Base-by-base conservation (phyloP, 768 basidiomycete genomes). In the Mycena vitilis region DNA sequence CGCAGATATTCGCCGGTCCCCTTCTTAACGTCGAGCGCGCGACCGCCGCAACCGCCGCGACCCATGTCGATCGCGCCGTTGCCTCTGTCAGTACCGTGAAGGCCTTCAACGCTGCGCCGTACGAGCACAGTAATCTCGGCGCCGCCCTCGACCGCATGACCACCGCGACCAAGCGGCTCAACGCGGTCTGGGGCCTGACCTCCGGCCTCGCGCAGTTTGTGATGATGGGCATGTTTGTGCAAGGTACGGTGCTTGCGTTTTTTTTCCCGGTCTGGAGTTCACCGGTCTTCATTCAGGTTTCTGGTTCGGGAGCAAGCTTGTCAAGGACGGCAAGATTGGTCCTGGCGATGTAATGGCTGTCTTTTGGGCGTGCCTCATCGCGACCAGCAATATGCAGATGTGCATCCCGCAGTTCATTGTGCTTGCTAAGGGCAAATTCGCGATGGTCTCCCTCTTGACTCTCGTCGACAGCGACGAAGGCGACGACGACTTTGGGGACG, bases 331-430 rank as follows among this genome's bases (percentile, higher is more conserved):
- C 42, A 84, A 83, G 68, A 83, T 85, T 60, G 78, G 80, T 5
- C 79, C 87, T 0, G 91, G 91, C 10, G 82, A 87, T 40, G 89
- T 94, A 71, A 92, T 91, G 86, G 88, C 89, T 42, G 91, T 92
- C 65, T 95, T 94, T 75, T 94, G 93, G 93, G 92, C 93, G 0
- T 91, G 90, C 74, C 81, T 94, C 34, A 88, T 93, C 60, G 91
- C 91, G 0, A 87, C 89, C 1, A 87, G 84, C 68, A 90, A 90
- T 74, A 78, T 94, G 5, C 92, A 94, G 77, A 85, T 87, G 81
- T 84, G 84, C 68, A 84, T 94, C 16, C 91, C 92, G 0, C 85
- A 89, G 65, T 77, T 93, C 71, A 86, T 91, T 59, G 77, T 82
- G 34, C 79, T 93, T 71, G 82, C 87, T 37, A 89, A 88, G 76